Evolutionary conservation across 345 rosid species (phyloP), one percentile per base, ranked within the genome.

Genomic region (Trapa incisa): DNA sequence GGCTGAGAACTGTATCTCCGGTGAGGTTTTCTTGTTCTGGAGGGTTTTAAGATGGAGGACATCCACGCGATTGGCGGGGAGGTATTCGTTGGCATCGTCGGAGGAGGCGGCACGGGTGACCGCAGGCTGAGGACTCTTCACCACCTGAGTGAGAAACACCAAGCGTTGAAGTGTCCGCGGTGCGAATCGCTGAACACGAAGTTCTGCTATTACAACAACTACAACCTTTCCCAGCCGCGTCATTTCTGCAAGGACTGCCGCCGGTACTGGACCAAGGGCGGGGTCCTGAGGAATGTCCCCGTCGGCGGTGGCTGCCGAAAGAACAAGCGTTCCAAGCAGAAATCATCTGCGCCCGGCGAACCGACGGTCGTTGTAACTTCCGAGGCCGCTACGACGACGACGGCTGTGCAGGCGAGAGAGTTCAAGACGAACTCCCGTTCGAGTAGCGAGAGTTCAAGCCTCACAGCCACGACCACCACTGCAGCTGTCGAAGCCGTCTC

Each of bases 241-340:
- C 96, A 93, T 88, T 93, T 93, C 82, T 93, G 98, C 77, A 93
- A 93, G 78, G 72, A 65, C 84, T 93, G 98, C 78, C 96, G 98
- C 53, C 85, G 97, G 47, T 93, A 93, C 86, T 93, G 98, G 98
- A 93, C 98, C 50, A 93, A 88, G 76, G 98, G 97, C 37, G 98
- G 98, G 69, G 90, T 93, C 66, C 94, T 93, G 63, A 93, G 98
- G 47, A 93, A 89, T 87, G 98, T 93, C 32, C 97, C 98, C 15
- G 83, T 89, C 14, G 98, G 98, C 22, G 97, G 93, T 3, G 89
- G 93, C 61, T 87, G 89, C 71, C 86, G 93, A 42, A 87, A 87
- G 69, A 76, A 84, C 47, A 93, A 90, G 76, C 81, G 97, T 38
- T 72, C 92, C 5, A 91, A 85, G 71, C 63, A 82, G 2, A 67